Conservation (phyloP, 2,329 filamentous ascomycete genomes). For the Epichloe sylvatica region DNA sequence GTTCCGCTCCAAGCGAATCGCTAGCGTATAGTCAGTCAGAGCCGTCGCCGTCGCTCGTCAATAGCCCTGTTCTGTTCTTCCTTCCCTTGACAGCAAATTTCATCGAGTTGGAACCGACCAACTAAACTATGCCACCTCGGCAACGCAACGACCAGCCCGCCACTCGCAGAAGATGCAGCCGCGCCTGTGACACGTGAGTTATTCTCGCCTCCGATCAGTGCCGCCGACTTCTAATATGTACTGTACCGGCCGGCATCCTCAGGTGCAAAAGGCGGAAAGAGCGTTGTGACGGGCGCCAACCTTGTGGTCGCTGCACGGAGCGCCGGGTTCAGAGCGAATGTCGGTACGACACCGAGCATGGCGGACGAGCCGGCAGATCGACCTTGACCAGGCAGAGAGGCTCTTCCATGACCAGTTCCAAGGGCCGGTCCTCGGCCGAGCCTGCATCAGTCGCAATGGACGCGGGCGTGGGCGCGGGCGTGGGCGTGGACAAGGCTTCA, state of each 20-base stretch:
- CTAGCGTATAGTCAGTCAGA: no score
- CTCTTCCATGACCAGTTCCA: neutral
- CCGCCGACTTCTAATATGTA: neutral
- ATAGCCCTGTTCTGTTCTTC: no score
- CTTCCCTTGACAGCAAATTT: no score
- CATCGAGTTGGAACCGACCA: neutral
- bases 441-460: neutral
- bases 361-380: neutral
- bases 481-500: conserved; percentile 8
- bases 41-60: no score
- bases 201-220: no score
- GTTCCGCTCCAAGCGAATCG: no score
- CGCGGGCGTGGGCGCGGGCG: neutral
- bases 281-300: conserved; percentile 7
- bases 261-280: conserved; percentile 8
- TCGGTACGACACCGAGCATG: conserved; percentile 5
- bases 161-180: conserved; percentile 2
- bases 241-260: neutral
- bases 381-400: neutral
- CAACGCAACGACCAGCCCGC: neutral
- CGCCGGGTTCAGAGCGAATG: conserved; percentile 5
- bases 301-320: conserved; percentile 6
- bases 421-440: neutral
- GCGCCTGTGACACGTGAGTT: conserved; percentile 3
- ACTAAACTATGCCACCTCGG: neutral